A percentile compares a stretch with the other conserved stretches of the same genome.
Evolutionary conservation across 2,329 filamentous ascomycete genomes (phyloP).

Genomic region (Curvularia eragrostidis): DNA sequence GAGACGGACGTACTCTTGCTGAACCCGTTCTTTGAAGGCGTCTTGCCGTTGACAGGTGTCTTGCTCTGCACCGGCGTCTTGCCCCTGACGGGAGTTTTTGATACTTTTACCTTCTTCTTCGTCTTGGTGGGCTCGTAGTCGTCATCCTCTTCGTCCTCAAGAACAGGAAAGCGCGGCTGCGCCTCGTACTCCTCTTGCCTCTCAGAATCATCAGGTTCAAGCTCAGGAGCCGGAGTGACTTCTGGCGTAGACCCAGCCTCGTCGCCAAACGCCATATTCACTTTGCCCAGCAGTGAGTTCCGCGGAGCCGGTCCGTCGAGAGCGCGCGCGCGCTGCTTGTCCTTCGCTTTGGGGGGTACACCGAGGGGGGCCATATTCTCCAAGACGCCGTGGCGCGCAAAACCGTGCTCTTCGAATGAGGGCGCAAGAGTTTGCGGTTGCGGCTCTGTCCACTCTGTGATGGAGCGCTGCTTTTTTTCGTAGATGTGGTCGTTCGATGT

Average conservation of each 20-base stretch:
- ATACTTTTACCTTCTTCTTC: conserved; percentile 42
- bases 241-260: conserved; percentile 57
- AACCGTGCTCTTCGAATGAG: conserved; percentile 79
- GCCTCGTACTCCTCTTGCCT: conserved; percentile 48
- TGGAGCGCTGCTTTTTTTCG: conserved; percentile 47
- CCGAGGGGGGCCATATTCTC: conserved; percentile 86
- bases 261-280: conserved; percentile 45
- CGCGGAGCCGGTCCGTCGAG: conserved; percentile 48
- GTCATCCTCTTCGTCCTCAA: conserved; percentile 56
- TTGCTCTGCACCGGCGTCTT: conserved; percentile 44
- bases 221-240: conserved; percentile 50
- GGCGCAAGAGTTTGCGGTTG: conserved; percentile 61
- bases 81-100: conserved; percentile 47
- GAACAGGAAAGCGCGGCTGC: conserved; percentile 37
- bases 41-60: conserved; percentile 37
- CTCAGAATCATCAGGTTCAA: conserved; percentile 50
- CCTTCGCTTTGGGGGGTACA: conserved; percentile 68
- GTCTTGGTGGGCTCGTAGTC: conserved; percentile 52
- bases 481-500: conserved; percentile 37
- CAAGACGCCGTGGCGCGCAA: conserved; percentile 76
- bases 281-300: conserved; percentile 53
- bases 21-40: conserved; percentile 38
- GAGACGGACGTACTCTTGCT: conserved; percentile 26
- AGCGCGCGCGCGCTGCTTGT: conserved; percentile 62
- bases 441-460: conserved; percentile 65